Evolutionary conservation across 495 filamentous ascomycete species (phyloP).

Genomic region (Massariosphaeria phaeospora): DNA sequence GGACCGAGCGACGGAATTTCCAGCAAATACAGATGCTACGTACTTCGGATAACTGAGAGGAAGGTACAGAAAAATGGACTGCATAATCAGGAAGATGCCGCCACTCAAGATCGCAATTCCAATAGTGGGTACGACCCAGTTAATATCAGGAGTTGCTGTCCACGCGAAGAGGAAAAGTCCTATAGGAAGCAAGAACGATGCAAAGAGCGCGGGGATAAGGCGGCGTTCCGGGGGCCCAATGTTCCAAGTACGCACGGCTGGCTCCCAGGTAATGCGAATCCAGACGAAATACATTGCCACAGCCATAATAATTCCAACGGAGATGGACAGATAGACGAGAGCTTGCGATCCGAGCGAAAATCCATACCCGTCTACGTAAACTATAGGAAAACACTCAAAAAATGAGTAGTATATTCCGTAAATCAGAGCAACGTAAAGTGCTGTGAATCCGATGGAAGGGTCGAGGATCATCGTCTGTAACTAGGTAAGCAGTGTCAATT

Average conservation of each 20-base stretch:
- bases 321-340: constrained; percentile 58
- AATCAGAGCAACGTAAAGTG: constrained; percentile 56
- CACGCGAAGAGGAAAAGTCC: constrained; percentile 55
- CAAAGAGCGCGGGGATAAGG: constrained; percentile 38
- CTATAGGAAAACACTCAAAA: constrained; percentile 48
- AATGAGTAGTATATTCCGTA: constrained; percentile 66
- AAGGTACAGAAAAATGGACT: constrained; percentile 61
- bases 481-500: too few species aligned
- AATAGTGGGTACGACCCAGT: constrained; percentile 57
- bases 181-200: constrained; percentile 57
- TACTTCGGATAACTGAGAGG: constrained; percentile 58
- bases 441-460: constrained; percentile 57
- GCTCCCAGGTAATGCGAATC: not conserved
- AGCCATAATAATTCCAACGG: constrained; percentile 30
- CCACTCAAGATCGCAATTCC: constrained; percentile 52
- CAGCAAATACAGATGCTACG: constrained; percentile 56
- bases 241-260: too few species aligned
- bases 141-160: constrained; percentile 50
- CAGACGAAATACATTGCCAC: not conserved
- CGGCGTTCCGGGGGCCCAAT: constrained; percentile 55
- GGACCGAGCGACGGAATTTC: constrained; percentile 55
- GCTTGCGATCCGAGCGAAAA: constrained; percentile 24
- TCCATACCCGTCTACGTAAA: not conserved
- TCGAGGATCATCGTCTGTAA: constrained; percentile 34
- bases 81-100: constrained; percentile 49